Evolutionary conservation across 768 basidiomycete species (phyloP), one percentile per base, ranked within the genome.

Genomic region (Lactarius vividus): DNA sequence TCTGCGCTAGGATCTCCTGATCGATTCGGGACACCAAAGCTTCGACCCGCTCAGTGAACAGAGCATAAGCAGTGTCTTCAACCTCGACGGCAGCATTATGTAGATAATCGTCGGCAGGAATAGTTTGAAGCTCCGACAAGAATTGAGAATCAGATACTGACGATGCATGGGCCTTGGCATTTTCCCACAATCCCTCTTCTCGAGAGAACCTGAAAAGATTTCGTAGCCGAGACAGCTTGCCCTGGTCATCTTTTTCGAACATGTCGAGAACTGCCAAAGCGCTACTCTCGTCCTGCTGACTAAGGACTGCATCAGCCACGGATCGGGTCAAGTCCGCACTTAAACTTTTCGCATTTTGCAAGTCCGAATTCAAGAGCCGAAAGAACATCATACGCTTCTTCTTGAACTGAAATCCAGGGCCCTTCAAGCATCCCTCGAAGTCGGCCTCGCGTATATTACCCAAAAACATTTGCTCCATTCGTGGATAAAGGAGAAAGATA

Each of bases 121-220:
- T 40, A 13, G 57, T 26, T 11, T 33, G 13, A 9, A 65, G 49
- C 1, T 20, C 18, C 2, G 52, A 46, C 2, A 70, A 52, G 40
- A 70, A 70, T 1, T 13, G 37, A 5, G 20, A 13, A 39, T 70
- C 63, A 5, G 49, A 23, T 18, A 63, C 53, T 4, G 11, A 11
- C 9, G 0, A 8, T 0, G 55, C 62, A 29, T 18, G 33, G 33
- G 31, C 35, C 40, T 52, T 16, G 49, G 49, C 49, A 4, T 23
- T 52, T 26, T 52, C 26, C 37, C 57, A 54, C n/a, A 62, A 31
- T 2, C 64, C 63, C 29, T 31, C 40, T 33, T 61, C 29, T 5
- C n/a, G n/a, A n/a, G 26, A 31, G 13, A 29, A 18, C 33, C 9
- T 26, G 13, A 52, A 52, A 26, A 52, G 49, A 15, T 15, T 15